Evolutionary conservation across 2,329 filamentous ascomycete species (phyloP).

Genomic region (Neonectria faginata): DNA sequence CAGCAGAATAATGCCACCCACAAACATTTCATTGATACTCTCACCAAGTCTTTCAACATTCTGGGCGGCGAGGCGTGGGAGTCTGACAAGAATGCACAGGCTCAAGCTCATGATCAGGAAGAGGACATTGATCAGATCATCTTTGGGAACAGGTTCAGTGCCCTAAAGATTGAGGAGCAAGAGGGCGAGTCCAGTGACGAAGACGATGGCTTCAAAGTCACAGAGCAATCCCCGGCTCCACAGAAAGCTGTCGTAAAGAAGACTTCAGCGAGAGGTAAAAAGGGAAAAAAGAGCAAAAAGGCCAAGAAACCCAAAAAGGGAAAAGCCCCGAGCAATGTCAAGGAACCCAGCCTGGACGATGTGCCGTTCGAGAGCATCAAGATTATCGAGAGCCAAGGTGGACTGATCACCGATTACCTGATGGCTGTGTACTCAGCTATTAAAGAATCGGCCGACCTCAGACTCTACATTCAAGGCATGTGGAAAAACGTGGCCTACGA

Average conservation of each 20-base stretch:
- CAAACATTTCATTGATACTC: conserved; percentile 57
- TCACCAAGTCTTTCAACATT: conserved; percentile 51
- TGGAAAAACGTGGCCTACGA: conserved; percentile 60
- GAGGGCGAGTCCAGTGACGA: conserved; percentile 25
- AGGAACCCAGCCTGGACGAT: conserved; percentile 47
- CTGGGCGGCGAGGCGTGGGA: conserved; percentile 50
- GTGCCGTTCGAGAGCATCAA: conserved; percentile 58
- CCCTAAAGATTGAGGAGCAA: conserved; percentile 17
- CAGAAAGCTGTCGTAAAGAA: neutral
- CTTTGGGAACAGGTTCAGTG: conserved; percentile 32
- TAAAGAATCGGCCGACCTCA: conserved; percentile 53
- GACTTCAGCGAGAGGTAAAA: conserved; percentile 20
- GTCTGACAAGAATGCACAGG: conserved; percentile 28
- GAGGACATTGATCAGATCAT: conserved; percentile 29
- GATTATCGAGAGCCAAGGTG: conserved; percentile 55
- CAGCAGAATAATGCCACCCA: conserved; percentile 55
- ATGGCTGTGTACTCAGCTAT: conserved; percentile 56
- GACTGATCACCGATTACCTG: conserved; percentile 55
- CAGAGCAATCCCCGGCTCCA: neutral
- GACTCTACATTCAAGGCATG: conserved; percentile 53
- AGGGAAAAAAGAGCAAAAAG: conserved; percentile 30
- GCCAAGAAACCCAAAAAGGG: conserved; percentile 26
- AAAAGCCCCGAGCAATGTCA: conserved; percentile 9
- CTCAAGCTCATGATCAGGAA: conserved; percentile 39
- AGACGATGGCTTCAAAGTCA: conserved; percentile 3